These are phyloP conservation scores for Acmispon strigosus DNA, from an alignment of 306 rosid genomes.

Conservation along the genomic window DNA sequence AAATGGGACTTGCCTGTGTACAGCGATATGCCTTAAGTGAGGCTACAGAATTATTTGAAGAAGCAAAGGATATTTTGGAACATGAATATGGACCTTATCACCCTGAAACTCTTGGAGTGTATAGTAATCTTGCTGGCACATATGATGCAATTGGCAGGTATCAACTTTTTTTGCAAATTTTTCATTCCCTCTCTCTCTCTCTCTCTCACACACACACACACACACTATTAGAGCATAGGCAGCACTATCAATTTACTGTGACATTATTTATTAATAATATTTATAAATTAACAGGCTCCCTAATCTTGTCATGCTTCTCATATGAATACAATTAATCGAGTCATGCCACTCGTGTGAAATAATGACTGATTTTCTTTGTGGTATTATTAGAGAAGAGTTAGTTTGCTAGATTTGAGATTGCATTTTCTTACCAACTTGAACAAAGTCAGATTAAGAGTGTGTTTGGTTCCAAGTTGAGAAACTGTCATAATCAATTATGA, in stretches of 20 bases:
- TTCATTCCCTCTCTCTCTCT: no score
- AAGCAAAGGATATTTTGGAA: conserved; percentile 74
- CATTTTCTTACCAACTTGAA: background rate
- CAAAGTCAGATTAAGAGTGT: background rate
- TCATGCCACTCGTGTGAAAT: background rate
- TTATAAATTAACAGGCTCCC: background rate
- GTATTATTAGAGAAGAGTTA: background rate
- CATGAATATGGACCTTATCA: conserved; percentile 87
- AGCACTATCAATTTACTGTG: background rate
- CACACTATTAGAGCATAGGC: background rate
- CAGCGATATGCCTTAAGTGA: conserved; percentile 65
- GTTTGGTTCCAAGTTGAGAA: no score
- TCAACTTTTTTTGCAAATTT: background rate
- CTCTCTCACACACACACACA: background rate
- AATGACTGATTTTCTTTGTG: background rate
- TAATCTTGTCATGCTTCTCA: background rate
- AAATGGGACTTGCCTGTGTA: conserved; percentile 92
- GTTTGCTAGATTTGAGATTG: background rate
- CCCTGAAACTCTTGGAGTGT: conserved; percentile 91
- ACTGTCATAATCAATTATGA: no score
- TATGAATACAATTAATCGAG: background rate
- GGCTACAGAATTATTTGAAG: conserved; percentile 77
- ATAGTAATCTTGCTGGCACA: conserved; percentile 90
- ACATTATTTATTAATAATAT: background rate
- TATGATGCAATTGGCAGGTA: conserved; percentile 98